These are phyloP conservation scores for Rhytidhysteron rufulum DNA, from an alignment of 2,329 filamentous ascomycete genomes.

Conservation along the genomic window DNA sequence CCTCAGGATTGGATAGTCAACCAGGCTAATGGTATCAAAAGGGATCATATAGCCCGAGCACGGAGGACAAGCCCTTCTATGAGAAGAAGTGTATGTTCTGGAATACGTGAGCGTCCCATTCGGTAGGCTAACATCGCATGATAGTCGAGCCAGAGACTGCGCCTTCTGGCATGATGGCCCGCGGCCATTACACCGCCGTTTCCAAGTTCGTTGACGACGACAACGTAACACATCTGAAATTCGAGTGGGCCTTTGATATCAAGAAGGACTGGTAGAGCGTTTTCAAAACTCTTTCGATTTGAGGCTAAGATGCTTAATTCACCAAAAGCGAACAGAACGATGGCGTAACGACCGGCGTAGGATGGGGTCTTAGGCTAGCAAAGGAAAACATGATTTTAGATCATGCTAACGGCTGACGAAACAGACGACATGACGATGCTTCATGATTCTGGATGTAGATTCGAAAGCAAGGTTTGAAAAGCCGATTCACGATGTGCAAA, in stretches of 20 bases:
- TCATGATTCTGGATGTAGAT: neutral
- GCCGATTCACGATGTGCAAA: neutral
- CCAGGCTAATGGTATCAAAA: conserved; percentile 31
- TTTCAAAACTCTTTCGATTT: too few species aligned
- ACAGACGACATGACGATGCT: neutral
- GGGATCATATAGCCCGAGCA: conserved; percentile 93
- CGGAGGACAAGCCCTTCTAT: conserved; percentile 78
- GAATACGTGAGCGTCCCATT: neutral
- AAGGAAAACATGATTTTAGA: too few species aligned
- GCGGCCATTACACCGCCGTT: conserved; percentile 83
- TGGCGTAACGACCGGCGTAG: too few species aligned
- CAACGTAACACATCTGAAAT: conserved; percentile 81
- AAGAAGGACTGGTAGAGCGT: conserved; percentile 80
- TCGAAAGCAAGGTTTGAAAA: neutral
- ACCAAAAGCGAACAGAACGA: too few species aligned
- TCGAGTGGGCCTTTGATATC: conserved; percentile 96
- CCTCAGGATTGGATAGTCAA: neutral
- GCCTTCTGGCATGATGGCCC: conserved; percentile 82
- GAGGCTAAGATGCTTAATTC: too few species aligned
- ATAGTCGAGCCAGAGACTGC: conserved; percentile 88
- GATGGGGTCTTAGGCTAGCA: too few species aligned
- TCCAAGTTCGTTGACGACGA: conserved; percentile 96
- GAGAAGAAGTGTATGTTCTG: conserved; percentile 79
- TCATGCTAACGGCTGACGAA: neutral
- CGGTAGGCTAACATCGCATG: too few species aligned